Evolutionary conservation across 768 basidiomycete species (phyloP).

Genomic region (Wakefieldia striispora): DNA sequence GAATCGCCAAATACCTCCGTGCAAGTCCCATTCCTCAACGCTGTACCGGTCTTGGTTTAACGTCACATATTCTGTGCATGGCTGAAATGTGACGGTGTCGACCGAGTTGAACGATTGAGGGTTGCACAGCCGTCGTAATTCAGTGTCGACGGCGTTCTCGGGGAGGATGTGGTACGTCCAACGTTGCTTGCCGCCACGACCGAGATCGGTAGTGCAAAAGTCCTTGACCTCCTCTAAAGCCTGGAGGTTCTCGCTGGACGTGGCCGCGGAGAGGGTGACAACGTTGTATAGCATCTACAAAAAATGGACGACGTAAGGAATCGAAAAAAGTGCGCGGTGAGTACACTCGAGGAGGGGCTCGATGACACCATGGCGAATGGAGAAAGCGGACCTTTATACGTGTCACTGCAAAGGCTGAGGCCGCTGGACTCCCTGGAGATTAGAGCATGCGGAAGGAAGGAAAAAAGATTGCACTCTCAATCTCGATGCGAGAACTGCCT

Average conservation of each 20-base stretch:
- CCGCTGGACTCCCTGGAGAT: conserved; percentile 12
- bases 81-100: conserved; percentile 45
- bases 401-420: background rate
- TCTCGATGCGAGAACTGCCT: conserved; percentile 16
- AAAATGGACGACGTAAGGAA: background rate
- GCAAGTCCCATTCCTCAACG: conserved; percentile 41
- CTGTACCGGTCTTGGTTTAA: conserved; percentile 43
- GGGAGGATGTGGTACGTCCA: conserved; percentile 54
- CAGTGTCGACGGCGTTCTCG: conserved; percentile 38
- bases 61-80: conserved; percentile 34
- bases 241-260: conserved; percentile 44
- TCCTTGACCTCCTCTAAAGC: conserved; percentile 54
- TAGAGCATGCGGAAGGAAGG: conserved; percentile 11
- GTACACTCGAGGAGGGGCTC: conserved; percentile 7
- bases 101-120: conserved; percentile 33
- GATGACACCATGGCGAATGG: conserved; percentile 12
- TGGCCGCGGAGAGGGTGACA: conserved; percentile 45
- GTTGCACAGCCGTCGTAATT: conserved; percentile 38
- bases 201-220: conserved; percentile 53
- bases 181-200: conserved; percentile 46
- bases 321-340: background rate
- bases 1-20: conserved; percentile 42
- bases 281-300: conserved; percentile 31
- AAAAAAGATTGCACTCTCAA: conserved; percentile 7
- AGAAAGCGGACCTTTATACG: conserved; percentile 23